phyloP scores from a whole-genome alignment of 805 yeast species.

The Candida stauntonica region DNA sequence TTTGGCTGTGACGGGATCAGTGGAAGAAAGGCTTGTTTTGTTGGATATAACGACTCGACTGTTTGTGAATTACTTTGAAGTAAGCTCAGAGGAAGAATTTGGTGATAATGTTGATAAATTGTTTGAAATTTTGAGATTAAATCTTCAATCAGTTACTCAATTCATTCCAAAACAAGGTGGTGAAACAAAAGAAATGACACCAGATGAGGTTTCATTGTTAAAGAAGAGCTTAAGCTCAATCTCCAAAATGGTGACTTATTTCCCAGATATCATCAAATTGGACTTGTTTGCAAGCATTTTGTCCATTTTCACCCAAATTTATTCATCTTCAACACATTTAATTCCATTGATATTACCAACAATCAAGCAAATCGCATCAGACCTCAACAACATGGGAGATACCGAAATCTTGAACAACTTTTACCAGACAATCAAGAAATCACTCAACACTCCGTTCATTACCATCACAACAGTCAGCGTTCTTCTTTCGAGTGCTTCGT shows the following conservation, averaged over 20 bases:
- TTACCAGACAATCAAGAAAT: slow-evolving; percentile 33
- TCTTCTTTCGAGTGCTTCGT: slow-evolving; percentile 37
- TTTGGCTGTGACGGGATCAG: slow-evolving; percentile 48
- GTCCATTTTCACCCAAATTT: slow-evolving; percentile 42
- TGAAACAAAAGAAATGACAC: slow-evolving; percentile 22
- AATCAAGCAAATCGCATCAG: slow-evolving; percentile 41
- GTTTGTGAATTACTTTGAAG: slow-evolving; percentile 41
- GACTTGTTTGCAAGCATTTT: slow-evolving; percentile 73
- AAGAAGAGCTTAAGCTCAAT: slow-evolving; percentile 48
- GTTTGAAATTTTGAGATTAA: slow-evolving; percentile 74
- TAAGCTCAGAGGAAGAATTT: slow-evolving; percentile 36
- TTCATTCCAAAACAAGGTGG: slow-evolving; percentile 51
- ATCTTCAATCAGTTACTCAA: slow-evolving; percentile 56
- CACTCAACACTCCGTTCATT: slow-evolving; percentile 22
- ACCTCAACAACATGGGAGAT: slow-evolving; percentile 30
- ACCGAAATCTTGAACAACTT: slow-evolving; percentile 31
- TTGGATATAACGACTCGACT: slow-evolving; percentile 56
- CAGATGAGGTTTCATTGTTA: slow-evolving; percentile 36
- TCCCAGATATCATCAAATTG: slow-evolving; percentile 62
- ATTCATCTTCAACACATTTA: slow-evolving; percentile 28
- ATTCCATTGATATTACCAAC: slow-evolving; percentile 50
- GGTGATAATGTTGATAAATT: slow-evolving; percentile 66
- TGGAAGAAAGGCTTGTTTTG: slow-evolving; percentile 43
- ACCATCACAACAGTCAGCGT: slow-evolving; percentile 39
- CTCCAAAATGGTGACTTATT: slow-evolving; percentile 55